phyloP scores from a whole-genome alignment of 140 eudicot genomes.

The Senecio squalidus region DNA sequence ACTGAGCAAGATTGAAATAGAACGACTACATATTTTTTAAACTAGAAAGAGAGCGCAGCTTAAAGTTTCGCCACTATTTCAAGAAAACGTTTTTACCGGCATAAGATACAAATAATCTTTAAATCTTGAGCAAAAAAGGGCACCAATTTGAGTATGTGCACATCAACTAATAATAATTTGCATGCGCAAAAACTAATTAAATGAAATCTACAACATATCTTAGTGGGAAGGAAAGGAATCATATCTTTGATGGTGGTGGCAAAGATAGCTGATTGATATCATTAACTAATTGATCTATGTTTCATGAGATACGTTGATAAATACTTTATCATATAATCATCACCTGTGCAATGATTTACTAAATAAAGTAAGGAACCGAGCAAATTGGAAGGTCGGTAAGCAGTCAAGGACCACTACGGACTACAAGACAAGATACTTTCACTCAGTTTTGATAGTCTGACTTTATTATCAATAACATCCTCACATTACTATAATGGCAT shows the following conservation, averaged over 20 bases:
- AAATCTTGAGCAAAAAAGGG: background rate
- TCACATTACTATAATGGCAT: slow-evolving; percentile 10
- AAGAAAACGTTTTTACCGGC: background rate
- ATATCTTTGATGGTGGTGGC: slow-evolving; percentile 21
- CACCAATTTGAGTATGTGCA: slow-evolving; percentile 4
- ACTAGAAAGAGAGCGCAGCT: no score
- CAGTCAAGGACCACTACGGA: background rate
- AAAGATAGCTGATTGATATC: slow-evolving; percentile 22
- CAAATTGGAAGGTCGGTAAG: background rate
- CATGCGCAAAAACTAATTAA: background rate
- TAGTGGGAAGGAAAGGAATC: slow-evolving; percentile 20
- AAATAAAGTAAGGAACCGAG: background rate
- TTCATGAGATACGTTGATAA: background rate
- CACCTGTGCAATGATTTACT: slow-evolving; percentile 1
- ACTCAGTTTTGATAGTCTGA: background rate
- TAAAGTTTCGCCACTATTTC: background rate
- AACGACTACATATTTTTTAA: background rate
- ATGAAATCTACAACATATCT: slow-evolving; percentile 5
- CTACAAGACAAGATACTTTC: background rate
- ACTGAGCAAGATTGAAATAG: background rate
- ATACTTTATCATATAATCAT: background rate
- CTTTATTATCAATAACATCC: slow-evolving; percentile 2
- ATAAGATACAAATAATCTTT: background rate
- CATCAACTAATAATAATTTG: background rate
- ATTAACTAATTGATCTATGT: slow-evolving; percentile 6